These are phyloP conservation scores for Hymenoscyphus infarciens DNA, from an alignment of 2,329 filamentous ascomycete species.

Conservation along the genomic window DNA sequence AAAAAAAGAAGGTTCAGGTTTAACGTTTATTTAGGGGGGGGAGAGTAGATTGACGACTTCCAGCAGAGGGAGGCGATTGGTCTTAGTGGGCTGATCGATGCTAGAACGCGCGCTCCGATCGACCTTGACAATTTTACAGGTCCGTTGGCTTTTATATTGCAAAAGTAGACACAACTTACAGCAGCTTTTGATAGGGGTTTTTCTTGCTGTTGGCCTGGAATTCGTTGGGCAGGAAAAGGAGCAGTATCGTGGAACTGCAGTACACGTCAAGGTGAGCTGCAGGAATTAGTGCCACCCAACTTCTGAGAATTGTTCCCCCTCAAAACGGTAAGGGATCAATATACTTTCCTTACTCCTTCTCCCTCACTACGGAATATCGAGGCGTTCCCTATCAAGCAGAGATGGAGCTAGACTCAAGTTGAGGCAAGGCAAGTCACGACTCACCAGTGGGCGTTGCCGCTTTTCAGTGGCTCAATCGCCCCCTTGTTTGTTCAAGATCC, in stretches of 20 bases:
- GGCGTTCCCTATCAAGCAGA: too few species aligned
- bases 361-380: neutral
- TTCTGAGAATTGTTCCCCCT: neutral
- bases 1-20: too few species aligned
- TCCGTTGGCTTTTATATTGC: neutral
- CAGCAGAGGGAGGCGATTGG: neutral
- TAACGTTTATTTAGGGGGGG: too few species aligned
- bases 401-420: too few species aligned
- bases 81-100: neutral
- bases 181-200: too few species aligned
- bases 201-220: neutral
- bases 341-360: neutral
- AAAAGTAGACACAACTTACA: neutral
- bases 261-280: neutral
- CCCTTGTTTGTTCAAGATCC: neutral
- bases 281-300: neutral
- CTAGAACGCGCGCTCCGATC: neutral
- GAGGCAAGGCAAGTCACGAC: too few species aligned
- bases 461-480: neutral
- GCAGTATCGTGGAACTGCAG: neutral
- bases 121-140: slow-evolving; percentile 3
- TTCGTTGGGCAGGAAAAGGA: neutral
- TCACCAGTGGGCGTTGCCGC: neutral
- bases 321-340: neutral
- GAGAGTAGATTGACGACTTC: neutral